Evolutionary conservation across 208 protist genomes (phyloP).

Genomic region (Wallacemonas collosoma): DNA sequence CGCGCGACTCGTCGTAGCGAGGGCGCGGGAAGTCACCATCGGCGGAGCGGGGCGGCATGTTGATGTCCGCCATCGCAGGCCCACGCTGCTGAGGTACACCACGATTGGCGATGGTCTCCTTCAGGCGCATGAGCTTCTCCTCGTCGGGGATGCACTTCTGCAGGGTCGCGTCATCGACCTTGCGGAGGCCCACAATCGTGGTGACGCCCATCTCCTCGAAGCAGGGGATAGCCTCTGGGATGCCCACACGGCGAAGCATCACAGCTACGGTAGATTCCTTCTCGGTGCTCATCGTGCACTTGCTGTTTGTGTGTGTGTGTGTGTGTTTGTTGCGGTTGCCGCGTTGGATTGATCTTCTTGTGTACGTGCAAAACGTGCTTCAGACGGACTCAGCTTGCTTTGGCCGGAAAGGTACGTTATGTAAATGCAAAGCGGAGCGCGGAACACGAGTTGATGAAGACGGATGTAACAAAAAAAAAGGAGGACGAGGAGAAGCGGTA

Average conservation of each 20-base stretch:
- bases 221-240: conserved; percentile 66
- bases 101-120: conserved; percentile 77
- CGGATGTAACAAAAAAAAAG: conserved; percentile 3
- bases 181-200: conserved; percentile 72
- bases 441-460: background rate
- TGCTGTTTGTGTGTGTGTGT: background rate
- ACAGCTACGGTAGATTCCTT: conserved; percentile 56
- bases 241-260: conserved; percentile 76
- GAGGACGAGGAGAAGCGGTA: conserved; percentile 5
- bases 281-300: background rate
- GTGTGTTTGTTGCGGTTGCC: background rate
- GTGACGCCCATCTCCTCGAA: conserved; percentile 78
- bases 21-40: conserved; percentile 36
- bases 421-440: too few relatives aligned
- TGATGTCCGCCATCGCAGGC: conserved; percentile 26
- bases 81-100: conserved; percentile 53
- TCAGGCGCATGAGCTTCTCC: conserved; percentile 58
- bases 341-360: background rate
- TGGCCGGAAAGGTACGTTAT: too few relatives aligned
- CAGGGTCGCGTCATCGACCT: conserved; percentile 69
- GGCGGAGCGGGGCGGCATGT: conserved; percentile 30
- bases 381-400: too few relatives aligned
- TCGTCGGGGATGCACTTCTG: conserved; percentile 73
- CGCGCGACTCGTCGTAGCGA: conserved; percentile 26
- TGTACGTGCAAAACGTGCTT: background rate